A percentile compares a stretch with the other conserved stretches of the same genome.
phyloP scores from a whole-genome alignment of 371 early-diverging fungal genomes.

The Mucor velutinosus region DNA sequence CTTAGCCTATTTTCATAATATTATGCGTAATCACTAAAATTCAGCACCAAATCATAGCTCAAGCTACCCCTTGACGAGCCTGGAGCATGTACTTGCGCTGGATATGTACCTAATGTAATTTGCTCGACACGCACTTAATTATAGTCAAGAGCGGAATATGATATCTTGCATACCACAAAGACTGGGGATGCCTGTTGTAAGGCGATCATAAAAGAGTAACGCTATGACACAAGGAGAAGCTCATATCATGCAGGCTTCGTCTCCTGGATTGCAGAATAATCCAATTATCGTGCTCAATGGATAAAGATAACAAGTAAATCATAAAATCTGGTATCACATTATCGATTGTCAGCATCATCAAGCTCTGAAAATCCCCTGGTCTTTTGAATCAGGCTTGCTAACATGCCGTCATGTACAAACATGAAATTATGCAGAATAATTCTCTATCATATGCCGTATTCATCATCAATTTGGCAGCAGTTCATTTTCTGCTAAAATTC shows the following conservation, averaged over 20 bases:
- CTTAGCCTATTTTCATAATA: background rate
- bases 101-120: background rate
- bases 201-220: background rate
- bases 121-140: background rate
- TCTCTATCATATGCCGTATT: background rate
- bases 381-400: background rate
- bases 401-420: background rate
- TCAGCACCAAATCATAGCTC: too few species aligned
- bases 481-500: background rate
- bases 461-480: background rate
- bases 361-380: background rate
- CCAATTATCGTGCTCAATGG: background rate
- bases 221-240: background rate
- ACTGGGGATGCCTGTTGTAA: background rate
- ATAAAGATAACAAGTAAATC: background rate
- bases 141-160: background rate
- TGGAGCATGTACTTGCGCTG: background rate
- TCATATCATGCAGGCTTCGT: background rate
- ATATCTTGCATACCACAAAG: background rate
- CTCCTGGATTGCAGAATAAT: background rate
- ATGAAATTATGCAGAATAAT: background rate
- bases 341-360: background rate
- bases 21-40: background rate
- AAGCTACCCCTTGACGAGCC: background rate
- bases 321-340: background rate